Base-by-base conservation (phyloP, 1,139 yeast genomes). In the Saccharomyces hybrid region DNA sequence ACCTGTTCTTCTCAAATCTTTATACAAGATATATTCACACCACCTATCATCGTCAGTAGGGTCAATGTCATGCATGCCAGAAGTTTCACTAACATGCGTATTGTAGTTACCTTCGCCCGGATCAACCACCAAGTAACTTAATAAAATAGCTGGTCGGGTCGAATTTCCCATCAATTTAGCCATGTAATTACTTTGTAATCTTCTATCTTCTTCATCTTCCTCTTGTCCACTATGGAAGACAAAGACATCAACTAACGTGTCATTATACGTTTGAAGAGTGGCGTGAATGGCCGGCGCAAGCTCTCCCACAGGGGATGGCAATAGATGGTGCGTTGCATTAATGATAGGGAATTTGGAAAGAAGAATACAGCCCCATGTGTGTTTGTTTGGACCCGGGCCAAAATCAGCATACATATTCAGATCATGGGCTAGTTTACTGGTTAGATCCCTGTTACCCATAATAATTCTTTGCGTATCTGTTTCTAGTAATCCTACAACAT, bases 211-310 rank as follows among this genome's bases (percentile, higher is more conserved):
- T 2, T 77, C 89, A 69, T 93, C 99, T 75, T 93, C 99, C 71
- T 93, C 98, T 73, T 93, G 99, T 4, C 99, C 99, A 51, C 95
- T 84, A 71, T 93, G 99, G 86, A 93, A 93, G 26, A 93, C 99
- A 56, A 93, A 95, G 42, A 93, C 87, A 68, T 93, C 99, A 16
- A 93, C 88, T 32, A 77, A 67, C 3, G 60, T 62, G 66, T 84
- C 86, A 16, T 96, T 96, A 70, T 89, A 91, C 38, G 93, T 87
- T 62, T 90, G 95, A 61, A 93, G 75, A 1, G 98, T 91, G 2
- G 99, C 99, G 71, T 87, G 96, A 61, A 93, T 93, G 1, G 97
- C 99, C 3, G 99, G 99, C 0, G 99, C 99, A 57, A 93, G 77
- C 74, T 93, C 99, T 42, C 99, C 99, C 31, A 88, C 96, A 2